phyloP scores from a whole-genome alignment of 2,329 filamentous ascomycete genomes.

The Colletotrichum lupini region DNA sequence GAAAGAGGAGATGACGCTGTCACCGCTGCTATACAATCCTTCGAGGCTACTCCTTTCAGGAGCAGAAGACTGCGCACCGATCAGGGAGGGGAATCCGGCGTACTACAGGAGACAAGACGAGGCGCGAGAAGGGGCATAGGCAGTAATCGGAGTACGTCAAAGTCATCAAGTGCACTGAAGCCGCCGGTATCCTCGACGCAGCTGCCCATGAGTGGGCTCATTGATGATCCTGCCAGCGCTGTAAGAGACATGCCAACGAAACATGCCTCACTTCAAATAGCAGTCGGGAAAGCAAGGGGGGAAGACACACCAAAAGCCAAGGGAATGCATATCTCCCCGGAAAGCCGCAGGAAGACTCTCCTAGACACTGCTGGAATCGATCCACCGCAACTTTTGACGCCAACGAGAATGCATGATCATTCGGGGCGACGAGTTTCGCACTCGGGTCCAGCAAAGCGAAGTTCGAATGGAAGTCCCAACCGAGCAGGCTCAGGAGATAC shows the following conservation, averaged over 20 bases:
- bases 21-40: no score
- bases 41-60: background rate
- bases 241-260: constrained; percentile 29
- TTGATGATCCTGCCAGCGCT: constrained; percentile 9
- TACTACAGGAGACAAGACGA: constrained; percentile 1
- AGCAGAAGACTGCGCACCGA: background rate
- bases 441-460: background rate
- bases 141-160: background rate
- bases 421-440: background rate
- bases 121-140: background rate
- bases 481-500: background rate
- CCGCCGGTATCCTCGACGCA: background rate
- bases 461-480: background rate
- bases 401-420: background rate
- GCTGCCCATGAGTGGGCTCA: constrained; percentile 12
- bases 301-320: background rate
- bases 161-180: background rate
- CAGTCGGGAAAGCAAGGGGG: background rate
- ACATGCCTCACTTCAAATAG: constrained; percentile 12
- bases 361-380: background rate
- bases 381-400: background rate
- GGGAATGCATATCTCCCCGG: background rate
- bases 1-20: background rate
- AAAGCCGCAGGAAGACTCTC: background rate
- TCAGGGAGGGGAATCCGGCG: background rate